These are phyloP conservation scores for Entonaema liquescens DNA, from an alignment of 495 filamentous ascomycete species.

Conservation along the genomic window DNA sequence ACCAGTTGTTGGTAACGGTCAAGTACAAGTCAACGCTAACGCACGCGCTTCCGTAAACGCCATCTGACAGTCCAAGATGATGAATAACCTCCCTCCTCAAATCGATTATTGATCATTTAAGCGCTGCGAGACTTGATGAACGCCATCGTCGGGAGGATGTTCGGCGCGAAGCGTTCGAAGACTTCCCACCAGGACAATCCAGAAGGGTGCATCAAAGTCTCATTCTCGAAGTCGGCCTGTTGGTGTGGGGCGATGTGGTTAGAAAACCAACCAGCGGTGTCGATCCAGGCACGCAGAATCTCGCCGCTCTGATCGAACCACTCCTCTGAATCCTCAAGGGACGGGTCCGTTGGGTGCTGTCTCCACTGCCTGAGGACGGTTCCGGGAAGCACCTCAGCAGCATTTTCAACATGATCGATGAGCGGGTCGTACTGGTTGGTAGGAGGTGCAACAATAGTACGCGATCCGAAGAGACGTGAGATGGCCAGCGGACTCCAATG, in stretches of 20 bases:
- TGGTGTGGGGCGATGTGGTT: background rate
- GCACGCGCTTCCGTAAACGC: background rate
- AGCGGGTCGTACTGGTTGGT: background rate
- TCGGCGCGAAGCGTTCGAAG: background rate
- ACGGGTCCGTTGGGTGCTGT: background rate
- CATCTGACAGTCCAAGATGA: background rate
- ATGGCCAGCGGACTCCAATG: background rate
- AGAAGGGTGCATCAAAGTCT: conserved; percentile 9
- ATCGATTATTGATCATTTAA: background rate
- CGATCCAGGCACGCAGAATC: background rate
- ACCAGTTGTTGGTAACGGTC: background rate
- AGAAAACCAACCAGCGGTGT: background rate
- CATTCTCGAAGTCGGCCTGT: conserved; percentile 1
- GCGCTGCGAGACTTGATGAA: background rate
- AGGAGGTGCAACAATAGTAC: conserved; percentile 6
- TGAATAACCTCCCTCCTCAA: background rate
- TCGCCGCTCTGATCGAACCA: background rate
- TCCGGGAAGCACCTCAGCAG: background rate
- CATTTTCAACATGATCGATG: background rate
- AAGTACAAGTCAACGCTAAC: background rate
- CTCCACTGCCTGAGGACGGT: background rate
- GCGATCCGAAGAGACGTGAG: background rate
- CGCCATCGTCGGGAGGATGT: background rate
- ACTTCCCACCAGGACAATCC: conserved; percentile 21
- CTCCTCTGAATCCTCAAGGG: background rate